Conservation (phyloP, 345 rosid species). For the Excoecaria agallocha region DNA sequence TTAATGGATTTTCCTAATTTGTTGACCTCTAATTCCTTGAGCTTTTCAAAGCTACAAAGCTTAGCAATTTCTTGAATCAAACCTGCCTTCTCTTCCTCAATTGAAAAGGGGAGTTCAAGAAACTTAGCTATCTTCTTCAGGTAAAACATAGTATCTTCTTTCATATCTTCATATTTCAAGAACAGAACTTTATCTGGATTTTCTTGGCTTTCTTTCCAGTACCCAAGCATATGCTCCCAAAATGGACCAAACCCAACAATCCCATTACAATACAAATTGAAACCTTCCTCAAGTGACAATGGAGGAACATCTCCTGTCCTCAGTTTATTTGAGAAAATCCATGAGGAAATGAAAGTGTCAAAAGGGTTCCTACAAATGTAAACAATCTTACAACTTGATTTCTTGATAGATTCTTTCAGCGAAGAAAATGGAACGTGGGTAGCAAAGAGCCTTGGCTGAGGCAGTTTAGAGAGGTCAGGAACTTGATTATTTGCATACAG, state of each 20-base stretch:
- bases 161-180: slow-evolving; percentile 41
- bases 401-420: slow-evolving; percentile 10
- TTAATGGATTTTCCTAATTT: slow-evolving; percentile 13
- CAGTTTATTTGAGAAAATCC: slow-evolving; percentile 20
- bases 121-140: slow-evolving; percentile 27
- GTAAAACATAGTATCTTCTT: slow-evolving; percentile 16
- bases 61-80: slow-evolving; percentile 6
- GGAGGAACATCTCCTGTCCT: slow-evolving; percentile 9
- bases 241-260: slow-evolving; percentile 31
- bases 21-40: slow-evolving; percentile 24
- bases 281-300: slow-evolving; percentile 29
- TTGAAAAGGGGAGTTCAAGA: slow-evolving; percentile 14
- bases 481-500: slow-evolving; percentile 9
- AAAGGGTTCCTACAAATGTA: slow-evolving; percentile 31
- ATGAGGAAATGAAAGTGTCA: slow-evolving; percentile 24
- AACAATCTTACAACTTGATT: slow-evolving; percentile 12
- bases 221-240: slow-evolving; percentile 37
- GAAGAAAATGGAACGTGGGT: slow-evolving; percentile 14
- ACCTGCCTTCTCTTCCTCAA: slow-evolving; percentile 15
- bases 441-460: slow-evolving; percentile 18
- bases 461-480: slow-evolving; percentile 1
- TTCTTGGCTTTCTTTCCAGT: slow-evolving; percentile 33
- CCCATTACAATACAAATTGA: slow-evolving; percentile 34
- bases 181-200: slow-evolving; percentile 28
- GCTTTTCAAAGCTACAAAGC: slow-evolving; percentile 24